These are phyloP conservation scores for Pharus latifolius DNA, from an alignment of 176 grass and related monocot genomes.

Conservation along the genomic window DNA sequence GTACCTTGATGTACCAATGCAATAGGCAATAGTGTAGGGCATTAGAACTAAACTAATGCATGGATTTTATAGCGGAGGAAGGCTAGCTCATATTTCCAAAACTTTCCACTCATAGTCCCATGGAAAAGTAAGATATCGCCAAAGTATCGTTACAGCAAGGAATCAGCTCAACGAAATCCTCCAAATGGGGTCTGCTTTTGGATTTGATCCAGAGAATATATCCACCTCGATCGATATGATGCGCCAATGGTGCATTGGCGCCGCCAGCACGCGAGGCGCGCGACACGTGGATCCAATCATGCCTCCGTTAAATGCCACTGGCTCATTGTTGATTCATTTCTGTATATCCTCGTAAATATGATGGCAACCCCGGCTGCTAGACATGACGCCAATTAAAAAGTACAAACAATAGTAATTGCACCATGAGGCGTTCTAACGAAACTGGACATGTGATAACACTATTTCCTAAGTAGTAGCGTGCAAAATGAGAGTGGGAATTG, in stretches of 20 bases:
- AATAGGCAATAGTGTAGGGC: no score
- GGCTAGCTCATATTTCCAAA: no score
- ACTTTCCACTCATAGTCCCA: not conserved
- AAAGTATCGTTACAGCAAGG: not conserved
- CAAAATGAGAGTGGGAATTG: not conserved
- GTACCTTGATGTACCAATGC: no score
- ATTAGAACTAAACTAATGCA: no score
- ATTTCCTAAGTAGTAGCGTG: not conserved
- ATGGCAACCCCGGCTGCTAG: no score
- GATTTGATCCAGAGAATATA: constrained; percentile 5
- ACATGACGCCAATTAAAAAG: not conserved
- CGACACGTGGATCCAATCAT: not conserved
- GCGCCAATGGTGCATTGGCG: not conserved
- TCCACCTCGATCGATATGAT: not conserved
- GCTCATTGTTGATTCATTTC: no score
- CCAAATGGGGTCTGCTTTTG: not conserved
- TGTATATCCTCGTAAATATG: no score
- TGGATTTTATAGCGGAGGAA: constrained; percentile 27
- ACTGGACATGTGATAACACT: not conserved
- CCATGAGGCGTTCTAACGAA: not conserved
- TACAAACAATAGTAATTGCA: not conserved
- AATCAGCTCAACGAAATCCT: not conserved
- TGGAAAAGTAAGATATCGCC: not conserved
- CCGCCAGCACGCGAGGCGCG: not conserved
- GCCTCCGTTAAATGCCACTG: no score